These are phyloP conservation scores for Candida vaughaniae DNA, from an alignment of 805 yeast species.

Conservation along the genomic window DNA sequence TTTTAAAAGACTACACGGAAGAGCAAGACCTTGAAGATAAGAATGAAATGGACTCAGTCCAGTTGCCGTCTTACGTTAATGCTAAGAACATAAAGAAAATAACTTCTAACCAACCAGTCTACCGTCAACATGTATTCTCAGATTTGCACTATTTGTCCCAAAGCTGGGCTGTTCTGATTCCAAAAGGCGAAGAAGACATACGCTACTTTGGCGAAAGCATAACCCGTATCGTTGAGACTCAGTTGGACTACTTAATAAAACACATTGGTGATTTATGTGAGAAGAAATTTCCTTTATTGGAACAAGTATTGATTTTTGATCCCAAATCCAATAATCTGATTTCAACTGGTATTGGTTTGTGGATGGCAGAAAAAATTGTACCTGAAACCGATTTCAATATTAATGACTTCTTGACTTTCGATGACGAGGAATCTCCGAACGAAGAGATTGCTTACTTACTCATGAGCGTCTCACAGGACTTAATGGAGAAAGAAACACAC, in stretches of 20 bases:
- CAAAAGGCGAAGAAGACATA: neutral
- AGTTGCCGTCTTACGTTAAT: constrained; percentile 38
- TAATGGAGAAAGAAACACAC: constrained; percentile 36
- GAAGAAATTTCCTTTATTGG: neutral
- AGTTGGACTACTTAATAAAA: constrained; percentile 12
- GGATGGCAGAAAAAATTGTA: constrained; percentile 30
- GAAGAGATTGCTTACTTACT: constrained; percentile 29
- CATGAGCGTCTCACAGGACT: constrained; percentile 37
- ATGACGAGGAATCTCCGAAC: constrained; percentile 10
- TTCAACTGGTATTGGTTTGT: constrained; percentile 21
- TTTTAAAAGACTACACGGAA: constrained; percentile 10
- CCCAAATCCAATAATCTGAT: neutral
- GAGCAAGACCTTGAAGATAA: constrained; percentile 6
- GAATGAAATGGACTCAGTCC: constrained; percentile 32
- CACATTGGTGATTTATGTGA: constrained; percentile 4
- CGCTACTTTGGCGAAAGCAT: constrained; percentile 17
- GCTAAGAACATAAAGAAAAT: constrained; percentile 26
- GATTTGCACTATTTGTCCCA: constrained; percentile 2
- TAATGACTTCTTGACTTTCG: constrained; percentile 20
- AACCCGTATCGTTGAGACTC: constrained; percentile 20
- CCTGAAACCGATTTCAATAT: constrained; percentile 9
- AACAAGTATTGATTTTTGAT: constrained; percentile 1
- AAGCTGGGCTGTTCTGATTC: neutral
- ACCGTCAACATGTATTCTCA: constrained; percentile 1
- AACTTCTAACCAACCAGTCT: constrained; percentile 3